Evolutionary conservation across 139 green algal species (phyloP).

Genomic region (Nannochloris sp.): DNA sequence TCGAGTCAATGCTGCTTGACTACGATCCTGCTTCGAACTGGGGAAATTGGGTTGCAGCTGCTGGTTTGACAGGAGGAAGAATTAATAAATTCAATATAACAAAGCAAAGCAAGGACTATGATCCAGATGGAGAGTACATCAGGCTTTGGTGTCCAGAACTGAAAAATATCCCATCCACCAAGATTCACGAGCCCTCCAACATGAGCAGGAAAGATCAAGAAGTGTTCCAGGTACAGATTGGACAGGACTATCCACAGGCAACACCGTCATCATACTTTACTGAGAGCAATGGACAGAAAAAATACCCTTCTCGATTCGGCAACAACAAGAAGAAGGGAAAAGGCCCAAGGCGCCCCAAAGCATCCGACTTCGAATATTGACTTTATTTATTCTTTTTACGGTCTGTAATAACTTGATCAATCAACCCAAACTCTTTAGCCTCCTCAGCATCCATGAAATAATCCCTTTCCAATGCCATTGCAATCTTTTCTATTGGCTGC

Average conservation of each 20-base stretch:
- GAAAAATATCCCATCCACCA: slow-evolving; percentile 41
- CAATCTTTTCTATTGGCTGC: slow-evolving; percentile 31
- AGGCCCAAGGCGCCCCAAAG: background rate
- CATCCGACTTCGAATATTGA: background rate
- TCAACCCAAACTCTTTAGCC: slow-evolving; percentile 69
- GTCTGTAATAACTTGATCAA: slow-evolving; percentile 73
- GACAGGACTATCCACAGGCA: slow-evolving; percentile 53
- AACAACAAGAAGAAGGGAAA: background rate
- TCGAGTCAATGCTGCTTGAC: slow-evolving; percentile 85
- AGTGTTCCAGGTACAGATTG: slow-evolving; percentile 48
- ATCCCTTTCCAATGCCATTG: slow-evolving; percentile 72
- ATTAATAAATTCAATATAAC: slow-evolving; percentile 94
- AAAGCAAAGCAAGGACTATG: slow-evolving; percentile 71
- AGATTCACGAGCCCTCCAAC: slow-evolving; percentile 72
- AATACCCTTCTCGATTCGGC: background rate
- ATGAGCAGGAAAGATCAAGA: slow-evolving; percentile 62
- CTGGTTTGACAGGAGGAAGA: slow-evolving; percentile 54
- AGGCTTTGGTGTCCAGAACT: slow-evolving; percentile 85
- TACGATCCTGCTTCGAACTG: slow-evolving; percentile 84
- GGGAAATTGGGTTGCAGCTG: slow-evolving; percentile 86
- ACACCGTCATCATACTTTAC: slow-evolving; percentile 18
- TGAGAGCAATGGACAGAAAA: background rate
- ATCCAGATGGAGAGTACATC: slow-evolving; percentile 73
- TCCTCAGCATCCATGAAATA: slow-evolving; percentile 72
- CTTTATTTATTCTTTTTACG: background rate